Percentiles rank a stretch among this genome's conserved stretches.
These are phyloP conservation scores for Leccinum arenicola DNA, from an alignment of 768 basidiomycete genomes.

Conservation along the genomic window DNA sequence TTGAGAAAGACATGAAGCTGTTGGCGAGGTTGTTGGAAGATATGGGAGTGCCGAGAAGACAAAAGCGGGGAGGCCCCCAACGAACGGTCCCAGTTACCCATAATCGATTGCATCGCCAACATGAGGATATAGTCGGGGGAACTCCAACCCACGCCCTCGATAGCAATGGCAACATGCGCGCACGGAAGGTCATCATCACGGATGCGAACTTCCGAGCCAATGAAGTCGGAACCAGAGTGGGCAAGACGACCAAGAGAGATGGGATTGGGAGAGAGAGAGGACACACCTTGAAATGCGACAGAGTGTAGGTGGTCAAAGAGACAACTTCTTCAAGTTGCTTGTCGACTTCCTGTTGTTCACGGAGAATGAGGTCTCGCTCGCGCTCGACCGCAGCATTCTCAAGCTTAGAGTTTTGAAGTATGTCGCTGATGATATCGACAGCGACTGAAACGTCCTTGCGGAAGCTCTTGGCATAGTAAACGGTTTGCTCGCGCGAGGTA, in stretches of 20 bases:
- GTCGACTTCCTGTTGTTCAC: constrained; percentile 99
- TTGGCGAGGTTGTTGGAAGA: constrained; percentile 95
- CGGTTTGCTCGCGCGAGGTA: constrained; percentile 98
- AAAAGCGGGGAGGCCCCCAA: constrained; percentile 88
- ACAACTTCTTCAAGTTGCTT: constrained; percentile 98
- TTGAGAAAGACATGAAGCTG: constrained; percentile 99
- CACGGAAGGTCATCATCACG: constrained; percentile 90
- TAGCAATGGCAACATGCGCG: constrained; percentile 92
- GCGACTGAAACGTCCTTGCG: constrained; percentile 86
- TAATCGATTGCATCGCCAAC: constrained; percentile 96
- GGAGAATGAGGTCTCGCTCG: constrained; percentile 92
- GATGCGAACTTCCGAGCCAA: constrained; percentile 93
- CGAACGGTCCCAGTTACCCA: constrained; percentile 99
- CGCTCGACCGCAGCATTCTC: constrained; percentile 86
- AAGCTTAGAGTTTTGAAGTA: constrained; percentile 94
- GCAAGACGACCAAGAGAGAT: constrained; percentile 82
- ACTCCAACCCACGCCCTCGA: constrained; percentile 97
- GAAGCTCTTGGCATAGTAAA: constrained; percentile 99
- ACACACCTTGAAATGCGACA: constrained; percentile 89
- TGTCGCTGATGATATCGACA: constrained; percentile 97
- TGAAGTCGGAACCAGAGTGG: constrained; percentile 75
- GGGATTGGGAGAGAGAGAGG: constrained; percentile 56
- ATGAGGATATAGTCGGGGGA: constrained; percentile 99
- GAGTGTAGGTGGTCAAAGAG: constrained; percentile 93
- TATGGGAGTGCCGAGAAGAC: constrained; percentile 84